Percentiles rank a stretch among this genome's conserved stretches.
phyloP scores from a whole-genome alignment of 805 yeast species.

The Yarrowia deformans region DNA sequence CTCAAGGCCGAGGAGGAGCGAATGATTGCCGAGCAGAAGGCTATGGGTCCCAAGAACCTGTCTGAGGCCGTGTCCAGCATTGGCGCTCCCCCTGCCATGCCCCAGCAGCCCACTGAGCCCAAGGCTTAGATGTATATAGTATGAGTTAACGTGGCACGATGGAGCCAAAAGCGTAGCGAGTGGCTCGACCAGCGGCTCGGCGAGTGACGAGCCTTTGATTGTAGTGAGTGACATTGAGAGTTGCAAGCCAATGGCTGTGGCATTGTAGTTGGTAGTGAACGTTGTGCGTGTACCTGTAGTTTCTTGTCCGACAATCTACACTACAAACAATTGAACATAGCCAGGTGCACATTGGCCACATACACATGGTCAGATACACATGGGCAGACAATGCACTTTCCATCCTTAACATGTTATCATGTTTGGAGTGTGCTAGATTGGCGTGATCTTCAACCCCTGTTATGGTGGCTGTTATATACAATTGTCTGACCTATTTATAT shows the following conservation, averaged over 20 bases:
- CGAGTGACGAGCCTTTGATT: no score
- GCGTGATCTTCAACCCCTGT: background rate
- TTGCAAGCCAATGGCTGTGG: no score
- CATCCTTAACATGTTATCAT: background rate
- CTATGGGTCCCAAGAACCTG: slow-evolving; percentile 32
- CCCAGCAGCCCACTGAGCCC: slow-evolving; percentile 31
- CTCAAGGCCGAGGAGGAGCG: slow-evolving; percentile 59
- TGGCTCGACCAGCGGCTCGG: no score
- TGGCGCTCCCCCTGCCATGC: background rate
- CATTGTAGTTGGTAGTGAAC: no score
- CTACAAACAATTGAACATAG: no score
- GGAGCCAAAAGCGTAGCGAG: background rate
- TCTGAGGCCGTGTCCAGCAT: slow-evolving; percentile 20
- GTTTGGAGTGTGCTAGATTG: background rate
- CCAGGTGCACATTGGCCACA: no score
- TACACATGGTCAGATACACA: no score
- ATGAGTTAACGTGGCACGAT: slow-evolving; percentile 17
- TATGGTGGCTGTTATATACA: no score
- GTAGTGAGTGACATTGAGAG: no score
- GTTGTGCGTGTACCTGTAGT: no score
- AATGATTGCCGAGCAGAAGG: slow-evolving; percentile 58
- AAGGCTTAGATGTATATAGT: slow-evolving; percentile 38
- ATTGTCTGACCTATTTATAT: background rate
- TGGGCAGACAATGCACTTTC: background rate
- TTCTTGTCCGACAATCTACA: no score